phyloP scores from a whole-genome alignment of 1,284 basidiomycete species.

The Rhizopogon hawkerae region DNA sequence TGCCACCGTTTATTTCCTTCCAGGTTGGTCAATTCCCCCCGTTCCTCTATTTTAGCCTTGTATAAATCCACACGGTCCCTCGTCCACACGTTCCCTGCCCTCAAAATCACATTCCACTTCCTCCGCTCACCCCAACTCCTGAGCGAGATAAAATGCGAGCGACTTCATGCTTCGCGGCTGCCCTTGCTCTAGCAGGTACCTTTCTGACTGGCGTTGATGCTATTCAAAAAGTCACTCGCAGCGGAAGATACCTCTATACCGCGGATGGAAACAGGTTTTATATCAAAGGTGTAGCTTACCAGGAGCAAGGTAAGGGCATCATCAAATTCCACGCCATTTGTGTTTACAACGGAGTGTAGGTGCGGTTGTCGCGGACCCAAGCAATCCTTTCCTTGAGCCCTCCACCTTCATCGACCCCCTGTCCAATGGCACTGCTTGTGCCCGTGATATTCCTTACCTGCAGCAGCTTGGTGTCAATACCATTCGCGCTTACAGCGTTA shows the following conservation, averaged over 20 bases:
- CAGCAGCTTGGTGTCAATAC: constrained; percentile 64
- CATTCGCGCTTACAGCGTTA: constrained; percentile 80
- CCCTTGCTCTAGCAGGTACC: constrained; percentile 17
- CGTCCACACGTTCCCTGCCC: background rate
- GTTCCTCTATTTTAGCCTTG: too few species aligned
- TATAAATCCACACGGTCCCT: background rate
- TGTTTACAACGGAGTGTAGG: constrained; percentile 29
- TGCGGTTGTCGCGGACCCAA: constrained; percentile 37
- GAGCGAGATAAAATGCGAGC: constrained; percentile 16
- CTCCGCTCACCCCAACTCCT: background rate
- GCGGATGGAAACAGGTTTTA: constrained; percentile 72
- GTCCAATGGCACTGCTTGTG: constrained; percentile 58
- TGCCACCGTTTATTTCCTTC: too few species aligned
- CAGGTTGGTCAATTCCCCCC: too few species aligned
- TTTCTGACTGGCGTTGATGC: constrained; percentile 39
- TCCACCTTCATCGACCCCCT: constrained; percentile 72
- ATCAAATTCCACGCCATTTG: background rate
- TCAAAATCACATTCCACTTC: too few species aligned
- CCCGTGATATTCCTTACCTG: constrained; percentile 73
- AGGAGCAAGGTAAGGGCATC: constrained; percentile 58
- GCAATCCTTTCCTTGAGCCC: constrained; percentile 74
- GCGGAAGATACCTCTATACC: constrained; percentile 74
- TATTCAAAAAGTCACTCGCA: constrained; percentile 50
- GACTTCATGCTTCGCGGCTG: constrained; percentile 6
- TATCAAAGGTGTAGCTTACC: constrained; percentile 89